Evolutionary conservation across 1,284 basidiomycete genomes (phyloP), one percentile per base, ranked within the genome.

Genomic region (Melampsora abietis-canadensis): DNA sequence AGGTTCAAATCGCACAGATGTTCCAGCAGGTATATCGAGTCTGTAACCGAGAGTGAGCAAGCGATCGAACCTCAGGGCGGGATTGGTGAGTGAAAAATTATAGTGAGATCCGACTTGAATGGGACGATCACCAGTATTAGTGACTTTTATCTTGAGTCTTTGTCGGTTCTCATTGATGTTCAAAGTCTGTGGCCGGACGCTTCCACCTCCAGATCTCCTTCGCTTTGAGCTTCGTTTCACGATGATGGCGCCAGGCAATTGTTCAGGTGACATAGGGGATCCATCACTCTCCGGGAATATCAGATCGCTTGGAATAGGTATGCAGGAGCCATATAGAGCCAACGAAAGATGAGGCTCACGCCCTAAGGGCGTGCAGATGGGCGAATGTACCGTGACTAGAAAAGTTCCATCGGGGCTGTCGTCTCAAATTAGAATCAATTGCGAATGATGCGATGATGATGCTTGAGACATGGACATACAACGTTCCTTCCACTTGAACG

Each of bases 81-180:
- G 83, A 83, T 98, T 99, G 17, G 90, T 90, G 83, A 98, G 94
- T 77, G 91, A 86, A 83, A 98, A 96, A 76, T 82, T 82, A 82
- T 94, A 98, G 82, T 99, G 92, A 1, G 93, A 95, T 4, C 93
- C 92, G 68, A 95, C 87, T 85, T 98, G 95, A 75, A 98, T 89
- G 4, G 95, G 95, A 30, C 95, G 85, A 82, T 98, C 95, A 0
- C 95, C 94, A 51, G 88, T 90, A 83, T 99, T 98, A 44, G 89
- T 92, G 51, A 98, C 93, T 48, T 86, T 85, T 66, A 98, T 82
- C 76, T 84, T 84, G 76, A 94, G 84, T 30, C 91, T 86, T 76
- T 88, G 83, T 31, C 92, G 84, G 17, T 87, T 88, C 54, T 85
- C 83, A 80, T 94, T 96, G 77, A 98, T 86, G 15, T 85, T 80